Base-by-base conservation (phyloP, 2,329 filamentous ascomycete genomes). In the Gyromitra esculenta region DNA sequence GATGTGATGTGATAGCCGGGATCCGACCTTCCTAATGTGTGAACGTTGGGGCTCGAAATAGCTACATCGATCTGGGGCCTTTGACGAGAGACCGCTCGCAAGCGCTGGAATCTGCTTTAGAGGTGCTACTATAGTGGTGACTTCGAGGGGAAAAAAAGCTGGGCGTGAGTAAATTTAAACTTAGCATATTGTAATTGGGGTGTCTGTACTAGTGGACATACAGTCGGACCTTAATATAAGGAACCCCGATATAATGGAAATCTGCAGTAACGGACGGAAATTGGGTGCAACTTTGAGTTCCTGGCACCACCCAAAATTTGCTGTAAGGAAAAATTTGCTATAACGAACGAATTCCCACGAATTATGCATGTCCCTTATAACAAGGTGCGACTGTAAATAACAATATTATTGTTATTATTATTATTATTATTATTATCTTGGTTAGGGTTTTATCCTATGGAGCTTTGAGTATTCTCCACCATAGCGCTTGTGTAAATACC, bases 21-120 rank as follows among this genome's bases (percentile, higher is more conserved):
- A 60, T 25, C 60, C 67, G 62, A 63, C 71, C 71, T 63, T 67
- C 71, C 71, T 74, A 74, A 68, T 31, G 41, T 37, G 9, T 59
- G 6, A n/a, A n/a, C 15, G 15, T 8, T 52, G 48, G 48, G 48
- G 15, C 48, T 39, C 15, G 25, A 39, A 39, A 56, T 56, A 37
- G 31, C 15, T n/a, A 5, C 37, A 2, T 41, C 2, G 4, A 0
- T 15, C 56, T 37, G 39, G 18, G 18, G 3, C 6, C 6, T 21
- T 50, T 50, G 5, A 50, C 18, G 15, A 39, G 25, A 15, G 13
- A 18, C 31, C 59, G 7, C n/a, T 62, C 39, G 11, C 39, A 62
- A 62, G 59, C 37, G 59, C 59, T 62, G 37, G 39, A 62, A 62
- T 31, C 25, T 31, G 25, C 37, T n/a, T 9, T 25, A 8, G n/a